phyloP scores from a whole-genome alignment of 768 basidiomycete genomes.

The Coprinellus micaceus region DNA sequence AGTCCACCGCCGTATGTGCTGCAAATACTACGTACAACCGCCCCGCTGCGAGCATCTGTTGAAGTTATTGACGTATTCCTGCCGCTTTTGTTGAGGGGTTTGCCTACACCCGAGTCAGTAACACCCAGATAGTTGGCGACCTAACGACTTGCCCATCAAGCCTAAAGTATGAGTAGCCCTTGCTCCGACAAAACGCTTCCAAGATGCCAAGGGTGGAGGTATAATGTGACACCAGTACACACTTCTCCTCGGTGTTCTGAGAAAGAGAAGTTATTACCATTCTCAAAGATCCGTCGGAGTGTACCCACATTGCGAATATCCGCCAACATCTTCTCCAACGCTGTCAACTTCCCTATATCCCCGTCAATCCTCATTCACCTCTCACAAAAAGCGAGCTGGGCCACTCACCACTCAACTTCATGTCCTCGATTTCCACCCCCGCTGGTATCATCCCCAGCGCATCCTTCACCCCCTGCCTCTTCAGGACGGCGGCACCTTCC shows the following conservation, averaged over 20 bases:
- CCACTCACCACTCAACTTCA: slow-evolving; percentile 73
- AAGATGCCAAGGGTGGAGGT: slow-evolving; percentile 92
- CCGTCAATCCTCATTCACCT: background rate
- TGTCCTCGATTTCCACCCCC: slow-evolving; percentile 59
- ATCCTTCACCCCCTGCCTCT: slow-evolving; percentile 50
- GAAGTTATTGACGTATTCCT: slow-evolving; percentile 85
- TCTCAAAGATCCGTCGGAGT: background rate
- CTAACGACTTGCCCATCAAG: slow-evolving; percentile 70
- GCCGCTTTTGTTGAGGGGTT: slow-evolving; percentile 72
- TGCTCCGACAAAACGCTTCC: slow-evolving; percentile 78
- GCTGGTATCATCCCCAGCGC: slow-evolving; percentile 63
- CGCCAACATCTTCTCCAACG: slow-evolving; percentile 61
- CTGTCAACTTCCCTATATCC: slow-evolving; percentile 66
- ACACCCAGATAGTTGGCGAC: background rate
- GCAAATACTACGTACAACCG: slow-evolving; percentile 51
- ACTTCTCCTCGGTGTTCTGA: slow-evolving; percentile 88
- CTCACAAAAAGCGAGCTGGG: background rate
- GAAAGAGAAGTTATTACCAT: background rate
- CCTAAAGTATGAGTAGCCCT: slow-evolving; percentile 73
- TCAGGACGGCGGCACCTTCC: slow-evolving; percentile 27
- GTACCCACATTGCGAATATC: slow-evolving; percentile 51
- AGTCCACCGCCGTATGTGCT: background rate
- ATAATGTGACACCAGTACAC: slow-evolving; percentile 94
- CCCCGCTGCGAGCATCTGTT: slow-evolving; percentile 71
- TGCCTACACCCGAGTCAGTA: slow-evolving; percentile 41